Base-by-base conservation (phyloP, 495 filamentous ascomycete genomes). In the Halenospora varia region DNA sequence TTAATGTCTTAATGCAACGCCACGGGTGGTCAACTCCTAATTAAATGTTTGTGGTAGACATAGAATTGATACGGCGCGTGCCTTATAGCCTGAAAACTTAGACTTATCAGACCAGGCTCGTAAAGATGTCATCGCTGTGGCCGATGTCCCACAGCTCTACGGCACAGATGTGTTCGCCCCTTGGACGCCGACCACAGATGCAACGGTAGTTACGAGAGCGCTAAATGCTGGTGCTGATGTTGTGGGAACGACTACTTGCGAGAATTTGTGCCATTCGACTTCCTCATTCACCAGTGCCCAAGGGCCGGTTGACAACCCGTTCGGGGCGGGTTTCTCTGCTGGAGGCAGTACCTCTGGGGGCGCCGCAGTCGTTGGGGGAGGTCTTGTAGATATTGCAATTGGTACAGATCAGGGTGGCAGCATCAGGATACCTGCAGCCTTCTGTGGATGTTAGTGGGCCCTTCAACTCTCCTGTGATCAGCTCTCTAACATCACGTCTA, bases 381-480 rank as follows among this genome's bases (percentile, higher is more conserved):
- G 72, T 3, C 50, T 70, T 44, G 73, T 75, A 2, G 75, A 79
- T 60, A 71, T 80, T 44, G 71, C 70, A 0, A 76, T 80, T 51
- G 77, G 77, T 20, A 71, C 72, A 1, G 77, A 81, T 59, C 75
- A 78, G 48, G 77, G 76, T 25, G 77, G 77, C 10, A 74, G 70
- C 57, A 73, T 81, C 35, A 70, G 77, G 23, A 72, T 81, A 11
- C 77, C 77, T 2, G 64, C 72, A 18, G 64, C 72, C 2, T 55
- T 72, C 1, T 72, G 71, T 48, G 71, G 71, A 48, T 70, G 70
- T 35, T 55, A 20, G 22, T 56, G 68, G 29, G 29, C 29, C 29
- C 29, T 35, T 35, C 29, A 35, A 35, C 29, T 35, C 29, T 35
- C 29, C 29, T 35, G 29, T 35, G 29, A 35, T 35, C 29, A 35